Evolutionary conservation across 2,329 filamentous ascomycete species (phyloP).

Genomic region (Cladophialophora carrionii): DNA sequence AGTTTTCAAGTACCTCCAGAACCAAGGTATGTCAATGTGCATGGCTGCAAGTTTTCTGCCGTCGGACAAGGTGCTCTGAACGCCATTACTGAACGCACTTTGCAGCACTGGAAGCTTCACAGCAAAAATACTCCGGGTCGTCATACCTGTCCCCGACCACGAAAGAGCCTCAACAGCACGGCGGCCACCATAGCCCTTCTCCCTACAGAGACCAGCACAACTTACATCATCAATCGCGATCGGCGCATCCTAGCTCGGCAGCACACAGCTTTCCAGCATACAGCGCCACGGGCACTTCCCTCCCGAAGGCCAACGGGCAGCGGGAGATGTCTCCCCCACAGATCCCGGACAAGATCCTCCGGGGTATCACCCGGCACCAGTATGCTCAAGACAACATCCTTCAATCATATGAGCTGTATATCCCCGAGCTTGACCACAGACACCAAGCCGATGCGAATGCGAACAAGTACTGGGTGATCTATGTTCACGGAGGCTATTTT

Average conservation of each 20-base stretch:
- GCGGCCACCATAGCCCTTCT: conserved; percentile 13
- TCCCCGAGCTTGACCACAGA: conserved; percentile 20
- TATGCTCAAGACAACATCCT: conserved; percentile 38
- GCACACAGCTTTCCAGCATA: conserved; percentile 18
- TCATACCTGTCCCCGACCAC: conserved; percentile 31
- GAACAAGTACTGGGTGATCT: conserved; percentile 39
- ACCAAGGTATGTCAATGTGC: conserved; percentile 32
- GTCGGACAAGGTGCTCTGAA: not conserved
- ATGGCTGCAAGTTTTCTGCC: not conserved
- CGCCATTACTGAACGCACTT: not conserved
- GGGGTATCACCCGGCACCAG: conserved; percentile 33
- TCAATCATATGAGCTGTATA: conserved; percentile 37
- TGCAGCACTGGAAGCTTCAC: conserved; percentile 29
- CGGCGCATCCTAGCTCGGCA: conserved; percentile 13
- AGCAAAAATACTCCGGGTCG: conserved; percentile 28
- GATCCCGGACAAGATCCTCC: conserved; percentile 21
- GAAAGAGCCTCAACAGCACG: conserved; percentile 32
- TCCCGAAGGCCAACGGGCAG: conserved; percentile 9
- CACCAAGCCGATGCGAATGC: conserved; percentile 15
- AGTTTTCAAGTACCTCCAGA: conserved; percentile 34
- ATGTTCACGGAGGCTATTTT: conserved; percentile 56
- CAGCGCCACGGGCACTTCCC: conserved; percentile 5
- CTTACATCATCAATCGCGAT: conserved; percentile 13
- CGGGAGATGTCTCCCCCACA: conserved; percentile 11
- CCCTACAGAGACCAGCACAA: conserved; percentile 18